Conservation (phyloP, 2,329 filamentous ascomycete genomes). For the Knufia fluminis region DNA sequence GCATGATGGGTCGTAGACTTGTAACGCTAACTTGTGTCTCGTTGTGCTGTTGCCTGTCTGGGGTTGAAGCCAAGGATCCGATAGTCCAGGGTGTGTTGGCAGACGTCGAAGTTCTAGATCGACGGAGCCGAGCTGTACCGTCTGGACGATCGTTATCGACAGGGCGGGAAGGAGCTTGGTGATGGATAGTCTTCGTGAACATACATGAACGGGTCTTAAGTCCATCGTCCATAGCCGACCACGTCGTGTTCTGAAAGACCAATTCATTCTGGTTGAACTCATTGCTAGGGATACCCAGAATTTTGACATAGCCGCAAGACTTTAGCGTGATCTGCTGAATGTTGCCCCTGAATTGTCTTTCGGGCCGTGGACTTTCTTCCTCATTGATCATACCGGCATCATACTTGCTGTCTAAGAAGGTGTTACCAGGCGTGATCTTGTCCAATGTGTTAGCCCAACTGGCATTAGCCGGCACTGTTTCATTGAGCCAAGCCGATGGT, state of each 20-base stretch:
- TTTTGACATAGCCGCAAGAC: conserved; percentile 52
- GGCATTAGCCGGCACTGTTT: conserved; percentile 30
- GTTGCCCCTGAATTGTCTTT: conserved; percentile 23
- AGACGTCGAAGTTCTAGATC: background rate
- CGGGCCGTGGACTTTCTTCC: conserved; percentile 10
- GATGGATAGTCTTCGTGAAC: conserved; percentile 11
- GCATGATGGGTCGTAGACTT: conserved; percentile 6
- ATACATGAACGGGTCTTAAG: conserved; percentile 8
- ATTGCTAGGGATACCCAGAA: conserved; percentile 27
- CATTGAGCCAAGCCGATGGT: conserved; percentile 27
- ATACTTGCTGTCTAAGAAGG: conserved; percentile 29
- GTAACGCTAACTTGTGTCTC: background rate
- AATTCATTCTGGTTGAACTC: conserved; percentile 32
- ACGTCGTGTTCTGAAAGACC: conserved; percentile 17
- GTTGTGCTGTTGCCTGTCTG: background rate
- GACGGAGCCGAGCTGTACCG: background rate
- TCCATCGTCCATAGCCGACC: conserved; percentile 8
- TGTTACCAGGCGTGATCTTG: conserved; percentile 40
- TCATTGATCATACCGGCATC: conserved; percentile 22
- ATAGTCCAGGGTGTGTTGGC: background rate
- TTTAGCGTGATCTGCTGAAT: conserved; percentile 43
- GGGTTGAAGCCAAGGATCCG: background rate
- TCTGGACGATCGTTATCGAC: background rate
- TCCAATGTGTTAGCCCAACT: conserved; percentile 46
- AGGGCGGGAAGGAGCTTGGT: background rate